A percentile compares a stretch with the other conserved stretches of the same genome.
These are phyloP conservation scores for Pseudogymnoascus sp. DNA, from an alignment of 2,329 filamentous ascomycete genomes.

Conservation along the genomic window DNA sequence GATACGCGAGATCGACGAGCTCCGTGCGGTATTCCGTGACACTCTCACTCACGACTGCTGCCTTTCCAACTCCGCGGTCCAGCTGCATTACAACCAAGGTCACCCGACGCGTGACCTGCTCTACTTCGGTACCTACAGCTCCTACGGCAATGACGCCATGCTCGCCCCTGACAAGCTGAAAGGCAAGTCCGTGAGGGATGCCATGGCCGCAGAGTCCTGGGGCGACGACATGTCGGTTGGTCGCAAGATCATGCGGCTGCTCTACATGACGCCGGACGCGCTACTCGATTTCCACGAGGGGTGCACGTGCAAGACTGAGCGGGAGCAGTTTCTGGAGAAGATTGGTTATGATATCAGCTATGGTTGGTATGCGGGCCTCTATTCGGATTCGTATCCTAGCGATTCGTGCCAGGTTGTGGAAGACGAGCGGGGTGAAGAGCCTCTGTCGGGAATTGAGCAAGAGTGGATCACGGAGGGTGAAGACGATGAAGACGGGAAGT, in stretches of 20 bases:
- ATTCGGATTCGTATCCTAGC: background rate
- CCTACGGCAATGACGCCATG: background rate
- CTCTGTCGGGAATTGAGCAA: background rate
- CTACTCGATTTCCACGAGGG: background rate
- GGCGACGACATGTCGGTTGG: slow-evolving; percentile 1
- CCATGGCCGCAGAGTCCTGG: slow-evolving; percentile 6
- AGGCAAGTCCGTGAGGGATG: slow-evolving; percentile 6
- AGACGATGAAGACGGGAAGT: background rate
- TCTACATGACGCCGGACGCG: slow-evolving; percentile 7
- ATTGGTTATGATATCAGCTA: background rate
- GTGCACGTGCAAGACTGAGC: slow-evolving; percentile 5
- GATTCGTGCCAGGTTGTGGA: slow-evolving; percentile 1
- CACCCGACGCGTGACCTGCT: background rate
- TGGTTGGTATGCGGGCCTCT: background rate
- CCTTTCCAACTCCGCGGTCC: slow-evolving; percentile 24
- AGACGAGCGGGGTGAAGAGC: background rate
- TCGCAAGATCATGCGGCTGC: background rate
- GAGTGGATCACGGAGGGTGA: background rate
- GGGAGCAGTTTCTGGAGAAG: background rate
- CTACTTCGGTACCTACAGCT: slow-evolving; percentile 10
- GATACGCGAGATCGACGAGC: slow-evolving; percentile 18
- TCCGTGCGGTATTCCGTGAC: slow-evolving; percentile 23
- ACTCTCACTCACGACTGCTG: slow-evolving; percentile 23
- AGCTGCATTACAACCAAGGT: slow-evolving; percentile 20
- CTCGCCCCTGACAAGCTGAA: background rate